Percentiles rank a stretch among this genome's conserved stretches.
These are phyloP conservation scores for Apium graveolens DNA, from an alignment of 129 eudicot genomes.

Conservation along the genomic window DNA sequence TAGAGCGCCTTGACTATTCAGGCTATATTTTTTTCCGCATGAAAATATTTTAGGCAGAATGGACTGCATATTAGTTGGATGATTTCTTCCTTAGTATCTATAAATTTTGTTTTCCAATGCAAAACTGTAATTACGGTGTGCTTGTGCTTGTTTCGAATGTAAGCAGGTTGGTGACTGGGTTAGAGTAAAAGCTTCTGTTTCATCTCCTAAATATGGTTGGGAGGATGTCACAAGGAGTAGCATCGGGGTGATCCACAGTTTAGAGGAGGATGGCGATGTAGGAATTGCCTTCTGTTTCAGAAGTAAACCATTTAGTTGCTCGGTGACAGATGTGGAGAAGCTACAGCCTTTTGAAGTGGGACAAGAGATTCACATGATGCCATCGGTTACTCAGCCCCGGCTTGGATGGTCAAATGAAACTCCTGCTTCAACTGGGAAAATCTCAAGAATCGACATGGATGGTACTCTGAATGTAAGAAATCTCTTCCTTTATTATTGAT, in stretches of 20 bases:
- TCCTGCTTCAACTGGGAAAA: conserved; percentile 87
- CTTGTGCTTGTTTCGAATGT: conserved; percentile 3
- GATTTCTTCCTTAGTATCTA: background rate
- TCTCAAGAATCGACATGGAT: conserved; percentile 92
- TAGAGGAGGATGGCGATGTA: conserved; percentile 98
- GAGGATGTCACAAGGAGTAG: conserved; percentile 84
- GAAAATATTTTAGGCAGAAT: background rate
- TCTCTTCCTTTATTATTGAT: conserved; percentile 4
- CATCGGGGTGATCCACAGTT: conserved; percentile 83
- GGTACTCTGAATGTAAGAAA: conserved; percentile 82
- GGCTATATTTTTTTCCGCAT: background rate
- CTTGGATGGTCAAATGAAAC: conserved; percentile 97
- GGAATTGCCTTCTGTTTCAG: conserved; percentile 94
- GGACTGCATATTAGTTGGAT: background rate
- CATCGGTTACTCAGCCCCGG: conserved; percentile 82
- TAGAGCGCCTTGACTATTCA: background rate
- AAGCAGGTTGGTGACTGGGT: conserved; percentile 96
- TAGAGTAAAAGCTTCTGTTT: conserved; percentile 80
- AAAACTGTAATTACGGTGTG: conserved; percentile 3
- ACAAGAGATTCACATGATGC: conserved; percentile 75
- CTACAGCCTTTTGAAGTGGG: conserved; percentile 92
- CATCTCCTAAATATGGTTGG: conserved; percentile 99
- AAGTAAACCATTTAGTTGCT: conserved; percentile 86
- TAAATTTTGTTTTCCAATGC: too few relatives aligned
- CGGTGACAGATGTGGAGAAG: conserved; percentile 92